Base-by-base conservation (phyloP, 1,284 basidiomycete genomes). In the Cryptococcus sp. region DNA sequence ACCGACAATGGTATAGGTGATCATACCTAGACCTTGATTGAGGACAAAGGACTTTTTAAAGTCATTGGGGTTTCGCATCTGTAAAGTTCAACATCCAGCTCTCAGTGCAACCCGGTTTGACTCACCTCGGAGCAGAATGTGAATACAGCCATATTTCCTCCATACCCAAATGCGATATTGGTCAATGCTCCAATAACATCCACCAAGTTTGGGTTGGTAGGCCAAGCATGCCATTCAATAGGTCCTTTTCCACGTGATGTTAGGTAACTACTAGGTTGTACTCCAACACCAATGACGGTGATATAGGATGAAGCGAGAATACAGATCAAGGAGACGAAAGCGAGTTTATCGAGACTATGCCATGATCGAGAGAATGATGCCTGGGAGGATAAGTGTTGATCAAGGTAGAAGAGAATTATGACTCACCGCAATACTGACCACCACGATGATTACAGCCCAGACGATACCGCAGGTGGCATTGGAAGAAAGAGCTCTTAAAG, bases 41-140 rank as follows among this genome's bases (percentile, higher is more conserved):
- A 74, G 57, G 49, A 61, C 60, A 53, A 72, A 69, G 10, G 70
- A 71, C 58, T 74, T 74, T 56, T 69, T 71, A 58, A 69, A 74
- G 52, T 74, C 70, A 38, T 69, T 63, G 33, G 72, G 72, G 37
- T 64, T 63, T 46, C 54, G 54, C 71, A 73, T 74, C 38, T 41
- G 38, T 1, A 2, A 10, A 10, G 2, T 41, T 41, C 8, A n/a
- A 41, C n/a, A 41, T 41, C n/a, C n/a, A n/a, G n/a, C n/a, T n/a
- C n/a, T n/a, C n/a, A n/a, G 37, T n/a, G 8, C n/a, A n/a, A 41
- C 37, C 8, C 37, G 37, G 8, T 10, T 10, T 41, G 38, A 41
- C 38, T 41, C 38, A 41, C 38, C 64, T 74, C 72, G 15, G 66
- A 66, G 55, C 65, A 66, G 59, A 73, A 72, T 11, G 67, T 64